phyloP scores from a whole-genome alignment of 78 protist genomes.

The Acrasis kona region DNA sequence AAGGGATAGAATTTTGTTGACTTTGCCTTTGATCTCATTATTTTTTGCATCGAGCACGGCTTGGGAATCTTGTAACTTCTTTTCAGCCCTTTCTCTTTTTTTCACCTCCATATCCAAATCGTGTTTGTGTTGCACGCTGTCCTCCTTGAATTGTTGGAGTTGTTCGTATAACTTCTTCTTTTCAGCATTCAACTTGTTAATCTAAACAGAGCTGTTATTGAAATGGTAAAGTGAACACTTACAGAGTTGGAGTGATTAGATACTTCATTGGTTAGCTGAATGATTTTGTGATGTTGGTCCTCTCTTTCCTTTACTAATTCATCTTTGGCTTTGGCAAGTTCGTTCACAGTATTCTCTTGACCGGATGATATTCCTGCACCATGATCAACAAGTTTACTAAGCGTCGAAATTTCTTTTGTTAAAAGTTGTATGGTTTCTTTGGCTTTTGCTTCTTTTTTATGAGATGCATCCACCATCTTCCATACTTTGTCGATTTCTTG shows the following conservation, averaged over 20 bases:
- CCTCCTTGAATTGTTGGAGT: background rate
- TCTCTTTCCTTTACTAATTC: slow-evolving; percentile 51
- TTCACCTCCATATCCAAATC: slow-evolving; percentile 36
- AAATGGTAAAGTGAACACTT: too few relatives aligned
- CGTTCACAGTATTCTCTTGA: slow-evolving; percentile 70
- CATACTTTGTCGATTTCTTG: slow-evolving; percentile 72
- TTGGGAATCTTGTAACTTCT: slow-evolving; percentile 12
- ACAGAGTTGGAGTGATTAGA: too few relatives aligned
- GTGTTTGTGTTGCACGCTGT: background rate
- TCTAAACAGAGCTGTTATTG: background rate
- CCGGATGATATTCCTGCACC: slow-evolving; percentile 62
- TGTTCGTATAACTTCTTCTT: slow-evolving; percentile 3
- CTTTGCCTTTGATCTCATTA: slow-evolving; percentile 10
- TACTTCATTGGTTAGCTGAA: slow-evolving; percentile 1
- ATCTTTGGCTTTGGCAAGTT: slow-evolving; percentile 51
- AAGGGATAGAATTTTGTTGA: background rate
- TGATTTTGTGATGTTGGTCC: background rate
- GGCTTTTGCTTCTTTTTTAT: slow-evolving; percentile 67
- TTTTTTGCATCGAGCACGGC: background rate
- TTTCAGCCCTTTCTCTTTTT: slow-evolving; percentile 29
- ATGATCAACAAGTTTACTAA: slow-evolving; percentile 59
- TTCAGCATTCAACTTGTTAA: background rate
- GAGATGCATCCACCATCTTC: slow-evolving; percentile 68
- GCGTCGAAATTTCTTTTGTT: slow-evolving; percentile 55
- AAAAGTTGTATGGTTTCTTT: slow-evolving; percentile 72